Base-by-base conservation (phyloP, 164 flowering plant species). In the Amborella trichopoda region DNA sequence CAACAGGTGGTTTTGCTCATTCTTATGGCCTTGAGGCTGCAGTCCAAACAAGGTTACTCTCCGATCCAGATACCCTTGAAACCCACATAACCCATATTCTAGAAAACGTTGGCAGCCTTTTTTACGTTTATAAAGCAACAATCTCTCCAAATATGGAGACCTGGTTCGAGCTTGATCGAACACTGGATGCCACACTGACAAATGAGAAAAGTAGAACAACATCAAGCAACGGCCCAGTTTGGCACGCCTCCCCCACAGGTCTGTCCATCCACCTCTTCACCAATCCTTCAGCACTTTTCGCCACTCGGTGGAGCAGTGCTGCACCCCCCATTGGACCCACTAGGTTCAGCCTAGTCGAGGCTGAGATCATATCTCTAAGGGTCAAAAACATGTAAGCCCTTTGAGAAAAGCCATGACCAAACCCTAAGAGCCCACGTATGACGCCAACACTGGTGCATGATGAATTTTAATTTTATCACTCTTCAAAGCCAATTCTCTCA, bases 1-100 rank as follows among this genome's bases (percentile, higher is more conserved):
- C 96, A 6, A 91, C 98, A 0, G 98, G 98, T 18, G 98, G 98
- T 2, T 91, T 91, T 62, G 98, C 95, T 54, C 93, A 91, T 69
- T 87, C 95, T 2, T 74, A 68, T 41, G 98, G 98, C 27, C 79
- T 91, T 11, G 98, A 91, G 67, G 90, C 95, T 13, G 90, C 96
- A 21, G 58, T 76, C n/a, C 96, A 83, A 66, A 64, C 80, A 23
- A 62, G 65, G 13, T 11, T 80, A 4, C 47, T 87, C 43, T 56
- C 65, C 4, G 53, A 49, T 14, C 73, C 77, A 3, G 81, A 77
- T 49, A 83, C 76, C 62, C 78, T 87, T 46, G 61, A 53, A 45
- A 48, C 64, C 18, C 71, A 53, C 58, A 64, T 82, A 19, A 60
- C 72, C 26, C 80, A 84, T 54, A 32, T 77, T 10, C 60, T 87